These are phyloP conservation scores for Tilletia horrida DNA, from an alignment of 1,284 basidiomycete genomes.

Conservation along the genomic window DNA sequence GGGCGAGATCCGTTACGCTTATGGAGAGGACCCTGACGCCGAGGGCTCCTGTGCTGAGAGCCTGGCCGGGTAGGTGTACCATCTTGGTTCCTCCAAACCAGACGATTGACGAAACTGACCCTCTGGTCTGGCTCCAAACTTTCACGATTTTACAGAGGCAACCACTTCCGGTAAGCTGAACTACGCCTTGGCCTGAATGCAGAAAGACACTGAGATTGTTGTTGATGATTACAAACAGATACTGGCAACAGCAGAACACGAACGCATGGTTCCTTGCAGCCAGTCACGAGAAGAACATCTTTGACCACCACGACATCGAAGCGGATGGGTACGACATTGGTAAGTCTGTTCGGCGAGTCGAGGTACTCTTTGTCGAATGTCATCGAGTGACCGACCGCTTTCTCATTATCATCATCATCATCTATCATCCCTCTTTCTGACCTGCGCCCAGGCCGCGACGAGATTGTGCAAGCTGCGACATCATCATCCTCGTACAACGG, in stretches of 20 bases:
- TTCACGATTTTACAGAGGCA: background rate
- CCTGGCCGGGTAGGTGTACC: constrained; percentile 42
- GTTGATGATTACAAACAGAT: constrained; percentile 27
- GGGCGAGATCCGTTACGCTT: constrained; percentile 64
- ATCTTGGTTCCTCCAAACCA: background rate
- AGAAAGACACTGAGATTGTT: background rate
- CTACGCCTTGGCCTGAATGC: constrained; percentile 52
- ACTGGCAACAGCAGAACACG: constrained; percentile 17
- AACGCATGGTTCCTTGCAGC: constrained; percentile 38
- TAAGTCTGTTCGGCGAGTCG: background rate
- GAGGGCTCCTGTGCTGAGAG: constrained; percentile 7
- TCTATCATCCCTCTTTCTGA: too few species aligned
- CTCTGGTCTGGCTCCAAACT: too few species aligned
- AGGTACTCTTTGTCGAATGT: background rate
- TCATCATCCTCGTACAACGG: background rate
- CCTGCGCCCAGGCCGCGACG: constrained; percentile 17
- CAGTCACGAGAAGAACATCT: constrained; percentile 60
- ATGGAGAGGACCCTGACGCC: constrained; percentile 34
- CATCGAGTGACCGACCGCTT: too few species aligned
- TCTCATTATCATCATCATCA: too few species aligned
- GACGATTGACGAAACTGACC: too few species aligned
- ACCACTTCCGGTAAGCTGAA: constrained; percentile 30
- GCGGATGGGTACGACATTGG: constrained; percentile 63
- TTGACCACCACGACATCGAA: constrained; percentile 65
- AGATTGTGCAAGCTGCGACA: background rate